Evolutionary conservation across 164 flowering plant species (phyloP), one percentile per base, ranked within the genome.

Genomic region (Macadamia integrifolia): DNA sequence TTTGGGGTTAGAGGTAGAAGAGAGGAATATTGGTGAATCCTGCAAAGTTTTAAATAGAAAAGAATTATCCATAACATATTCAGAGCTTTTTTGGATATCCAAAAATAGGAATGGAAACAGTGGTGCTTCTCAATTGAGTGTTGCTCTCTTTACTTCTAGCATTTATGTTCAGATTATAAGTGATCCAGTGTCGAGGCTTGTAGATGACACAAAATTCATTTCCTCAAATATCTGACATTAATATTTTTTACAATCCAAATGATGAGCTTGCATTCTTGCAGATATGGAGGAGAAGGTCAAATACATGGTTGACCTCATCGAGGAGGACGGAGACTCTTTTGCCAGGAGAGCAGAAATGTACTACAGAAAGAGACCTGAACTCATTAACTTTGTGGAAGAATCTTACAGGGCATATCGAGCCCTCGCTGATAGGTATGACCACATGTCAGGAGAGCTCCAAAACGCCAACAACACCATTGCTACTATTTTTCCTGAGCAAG

Each of bases 321-420:
- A 80, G 62, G 91, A 85, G 29, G 93, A 88, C 72, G 93, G 91
- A 40, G 91, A 88, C 64, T 84, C 95, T 8, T 89, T 91, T 71
- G 91, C 87, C 52, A 87, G 78, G 76, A 83, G 91, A 63, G 97
- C 97, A 44, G 94, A 91, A 71, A 91, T 91, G 97, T 91, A 91
- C 79, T 91, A 91, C 79, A 85, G 82, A 64, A 86, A 77, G 65
- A 76, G 95, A 77, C 97, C 97, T 18, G 93, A 89, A 64, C 76
- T 90, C 69, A 81, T 86, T 61, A 76, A 52, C 75, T 84, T 82
- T 32, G 89, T 90, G 6, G 92, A 90, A 72, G 97, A 90, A 66
- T 64, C 88, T 28, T 86, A 75, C 80, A 62, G 80, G 62, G 82
- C 85, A 32, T 90, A 83, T 68, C 70, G 88, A 42, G 80, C 92